Conservation (phyloP, 345 rosid genomes). For the Acer negundo region DNA sequence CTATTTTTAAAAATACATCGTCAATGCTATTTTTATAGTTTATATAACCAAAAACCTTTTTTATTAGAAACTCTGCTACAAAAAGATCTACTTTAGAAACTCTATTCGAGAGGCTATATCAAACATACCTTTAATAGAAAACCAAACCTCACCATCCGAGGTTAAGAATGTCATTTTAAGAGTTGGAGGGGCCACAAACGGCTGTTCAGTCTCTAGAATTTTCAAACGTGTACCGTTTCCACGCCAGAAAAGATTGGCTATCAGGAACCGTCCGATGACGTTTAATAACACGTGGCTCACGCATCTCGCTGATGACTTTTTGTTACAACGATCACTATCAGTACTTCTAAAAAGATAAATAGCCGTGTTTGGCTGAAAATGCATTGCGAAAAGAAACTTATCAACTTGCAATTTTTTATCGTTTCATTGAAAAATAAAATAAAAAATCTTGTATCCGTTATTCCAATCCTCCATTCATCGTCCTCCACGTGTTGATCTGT, state of each 20-base stretch:
- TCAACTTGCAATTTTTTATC: too few species aligned
- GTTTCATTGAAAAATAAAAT: too few species aligned
- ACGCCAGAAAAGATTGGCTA: background rate
- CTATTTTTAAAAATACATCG: too few species aligned
- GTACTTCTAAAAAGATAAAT: background rate
- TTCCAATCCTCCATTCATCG: conserved; percentile 6
- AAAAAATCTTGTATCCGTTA: background rate
- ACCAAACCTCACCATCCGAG: background rate
- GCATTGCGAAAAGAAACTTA: background rate
- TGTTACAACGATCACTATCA: background rate
- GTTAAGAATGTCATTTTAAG: background rate
- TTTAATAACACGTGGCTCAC: background rate
- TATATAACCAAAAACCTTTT: too few species aligned
- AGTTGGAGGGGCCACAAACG: background rate
- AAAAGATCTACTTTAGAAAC: too few species aligned
- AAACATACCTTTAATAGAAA: too few species aligned
- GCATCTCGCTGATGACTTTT: conserved; percentile 9
- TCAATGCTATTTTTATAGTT: too few species aligned
- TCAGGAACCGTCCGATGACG: background rate
- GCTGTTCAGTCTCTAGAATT: background rate
- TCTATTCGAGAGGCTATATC: too few species aligned
- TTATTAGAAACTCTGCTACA: too few species aligned
- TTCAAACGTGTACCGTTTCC: background rate
- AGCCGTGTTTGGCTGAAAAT: background rate
- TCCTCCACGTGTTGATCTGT: conserved; percentile 39